These are phyloP conservation scores for Dictyostelium citrinum DNA, from an alignment of 78 protist genomes.

Conservation along the genomic window DNA sequence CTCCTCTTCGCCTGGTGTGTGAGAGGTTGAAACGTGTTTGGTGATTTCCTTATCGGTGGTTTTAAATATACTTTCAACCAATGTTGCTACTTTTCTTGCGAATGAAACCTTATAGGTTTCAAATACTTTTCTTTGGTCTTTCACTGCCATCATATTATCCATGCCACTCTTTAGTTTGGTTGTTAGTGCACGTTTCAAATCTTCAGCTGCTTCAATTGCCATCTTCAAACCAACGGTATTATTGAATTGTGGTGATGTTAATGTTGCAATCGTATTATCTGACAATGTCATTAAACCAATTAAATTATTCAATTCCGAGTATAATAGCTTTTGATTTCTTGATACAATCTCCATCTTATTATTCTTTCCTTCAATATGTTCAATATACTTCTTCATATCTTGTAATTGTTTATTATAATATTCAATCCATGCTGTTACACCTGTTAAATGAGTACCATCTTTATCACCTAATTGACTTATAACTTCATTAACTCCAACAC, in stretches of 20 bases:
- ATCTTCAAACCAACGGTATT: neutral
- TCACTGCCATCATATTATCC: slow-evolving; percentile 73
- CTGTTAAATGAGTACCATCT: slow-evolving; percentile 66
- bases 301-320: slow-evolving; percentile 1
- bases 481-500: slow-evolving; percentile 20
- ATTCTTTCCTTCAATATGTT: slow-evolving; percentile 72
- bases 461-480: slow-evolving; percentile 42
- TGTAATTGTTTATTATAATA: slow-evolving; percentile 67
- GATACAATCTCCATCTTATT: slow-evolving; percentile 78
- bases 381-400: slow-evolving; percentile 77
- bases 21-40: neutral
- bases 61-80: slow-evolving; percentile 37
- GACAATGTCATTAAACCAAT: slow-evolving; percentile 31
- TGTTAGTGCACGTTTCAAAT: slow-evolving; percentile 33
- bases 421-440: slow-evolving; percentile 76
- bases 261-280: slow-evolving; percentile 5
- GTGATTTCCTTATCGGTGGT: neutral
- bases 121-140: slow-evolving; percentile 51
- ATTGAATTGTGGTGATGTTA: slow-evolving; percentile 27
- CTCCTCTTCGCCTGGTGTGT: neutral
- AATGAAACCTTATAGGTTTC: slow-evolving; percentile 33
- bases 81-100: slow-evolving; percentile 21
- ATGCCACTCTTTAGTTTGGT: slow-evolving; percentile 59
- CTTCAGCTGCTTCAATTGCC: slow-evolving; percentile 35
- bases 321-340: slow-evolving; percentile 40